Percentiles rank a stretch among this genome's conserved stretches.
phyloP scores from a whole-genome alignment of 2,329 filamentous ascomycete genomes.

The Alternaria alternata region DNA sequence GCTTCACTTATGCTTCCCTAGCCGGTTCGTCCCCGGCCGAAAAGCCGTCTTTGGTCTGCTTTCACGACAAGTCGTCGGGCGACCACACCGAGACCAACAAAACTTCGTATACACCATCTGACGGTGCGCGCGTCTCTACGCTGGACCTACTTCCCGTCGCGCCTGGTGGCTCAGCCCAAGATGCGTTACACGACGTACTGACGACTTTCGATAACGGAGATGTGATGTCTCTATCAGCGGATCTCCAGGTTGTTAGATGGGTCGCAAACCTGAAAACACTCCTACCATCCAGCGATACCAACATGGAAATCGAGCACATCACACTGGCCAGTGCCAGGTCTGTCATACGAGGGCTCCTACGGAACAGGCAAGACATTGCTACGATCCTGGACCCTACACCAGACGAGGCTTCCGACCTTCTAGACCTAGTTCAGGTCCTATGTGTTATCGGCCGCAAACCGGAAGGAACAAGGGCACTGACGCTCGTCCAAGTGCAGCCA shows the following conservation, averaged over 20 bases:
- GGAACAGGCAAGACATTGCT: conserved; percentile 55
- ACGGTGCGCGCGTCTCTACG: conserved; percentile 33
- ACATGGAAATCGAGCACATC: conserved; percentile 43
- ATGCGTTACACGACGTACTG: conserved; percentile 58
- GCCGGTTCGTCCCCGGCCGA: conserved; percentile 56
- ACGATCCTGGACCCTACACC: conserved; percentile 47
- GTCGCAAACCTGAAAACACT: conserved; percentile 31
- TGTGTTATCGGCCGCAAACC: conserved; percentile 40
- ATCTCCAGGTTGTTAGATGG: conserved; percentile 52
- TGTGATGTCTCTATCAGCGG: conserved; percentile 67
- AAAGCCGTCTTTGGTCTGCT: conserved; percentile 62
- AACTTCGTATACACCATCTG: conserved; percentile 39
- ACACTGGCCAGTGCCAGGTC: conserved; percentile 49
- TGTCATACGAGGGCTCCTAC: conserved; percentile 55
- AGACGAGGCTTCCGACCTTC: conserved; percentile 37
- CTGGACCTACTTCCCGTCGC: conserved; percentile 45
- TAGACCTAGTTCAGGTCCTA: conserved; percentile 48
- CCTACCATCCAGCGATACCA: conserved; percentile 23
- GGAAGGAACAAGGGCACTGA: conserved; percentile 28
- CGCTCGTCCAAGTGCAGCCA: conserved; percentile 41
- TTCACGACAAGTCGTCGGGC: conserved; percentile 58
- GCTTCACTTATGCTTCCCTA: conserved; percentile 65
- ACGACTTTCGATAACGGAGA: conserved; percentile 68
- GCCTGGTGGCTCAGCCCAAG: conserved; percentile 22
- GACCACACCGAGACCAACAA: conserved; percentile 47